Base-by-base conservation (phyloP, 192 early-diverging fungal species). In the Rhizoclosmatium globosum region DNA sequence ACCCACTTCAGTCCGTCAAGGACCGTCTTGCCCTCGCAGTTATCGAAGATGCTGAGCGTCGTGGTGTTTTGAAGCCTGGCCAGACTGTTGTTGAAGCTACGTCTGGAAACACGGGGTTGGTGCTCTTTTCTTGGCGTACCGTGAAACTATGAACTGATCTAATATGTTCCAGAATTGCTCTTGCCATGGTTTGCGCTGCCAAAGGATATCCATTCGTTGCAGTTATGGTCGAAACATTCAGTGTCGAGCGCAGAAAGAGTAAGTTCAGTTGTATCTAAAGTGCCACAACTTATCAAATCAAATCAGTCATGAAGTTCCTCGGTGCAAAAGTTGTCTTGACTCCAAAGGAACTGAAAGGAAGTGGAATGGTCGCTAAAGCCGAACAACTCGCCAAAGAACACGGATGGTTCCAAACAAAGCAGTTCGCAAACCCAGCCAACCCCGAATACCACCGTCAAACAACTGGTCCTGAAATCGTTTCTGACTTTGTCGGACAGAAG, bases 21-120 rank as follows among this genome's bases (percentile, higher is more conserved):
- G 83, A 85, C 50, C 45, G 83, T 17, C 71, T 83, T 21, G 83
- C 81, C 45, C 38, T 85, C 2, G 83, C 60, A 3, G 72, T 85
- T 31, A 85, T 85, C 59, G 83, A 85, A 69, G 83, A 83, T 66
- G 83, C 83, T 21, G 83, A 85, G 67, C 61, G 74, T 48, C 66
- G 50, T 39, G 83, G 83, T 23, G 48, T 70, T 1, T 60, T 85
- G 43, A 85, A 85, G 56, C 78, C 81, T 17, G 82, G 74, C 42
- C 79, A 84, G 82, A 98, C 97, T 0, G 89, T 99, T 89, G 1
- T 97, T 89, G 84, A 87, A 76, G 85, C 80, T 2, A 87, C 85
- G 3, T 83, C 83, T 42, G 86, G 88, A n/a, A 99, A 99, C 85
- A 99, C 97, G 6, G 97, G 97, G 83, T 74, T 2, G 39, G 60